Base-by-base conservation (phyloP, 495 filamentous ascomycete genomes). In the Penicillium odoratum region DNA sequence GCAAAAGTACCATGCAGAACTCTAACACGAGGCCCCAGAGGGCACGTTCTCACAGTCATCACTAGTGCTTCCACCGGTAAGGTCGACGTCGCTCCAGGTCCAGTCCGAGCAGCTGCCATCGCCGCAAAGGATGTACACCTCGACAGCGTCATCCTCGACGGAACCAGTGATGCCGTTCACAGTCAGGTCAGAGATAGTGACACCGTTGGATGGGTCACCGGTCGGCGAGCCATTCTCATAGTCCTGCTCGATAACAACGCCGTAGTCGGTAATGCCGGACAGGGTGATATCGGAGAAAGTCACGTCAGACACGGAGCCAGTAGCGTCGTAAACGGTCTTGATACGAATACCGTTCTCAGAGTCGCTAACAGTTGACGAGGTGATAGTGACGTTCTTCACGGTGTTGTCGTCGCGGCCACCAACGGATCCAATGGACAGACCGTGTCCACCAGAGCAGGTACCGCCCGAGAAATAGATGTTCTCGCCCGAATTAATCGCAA, bases 201-300 rank as follows among this genome's bases (percentile, higher is more conserved):
- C 80, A 34, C 85, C 83, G 43, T 62, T 74, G 0, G 83, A 84
- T 5, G 84, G 78, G 11, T 58, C 78, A 16, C 82, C 83, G 21
- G 78, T 78, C 6, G 76, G 78, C 55, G 66, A 69, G 15, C 83
- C 83, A 48, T 82, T 81, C 65, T 80, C 70, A 52, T 87, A 88
- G 64, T 86, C 82, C 66, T 88, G 85, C 69, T 87, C 73, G 50
- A 88, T 81, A 40, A 85, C 69, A 53, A 88, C 81, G 40, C 84
- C 85, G 65, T 86, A 85, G 4, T 50, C 44, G n/a, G 64, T 59
- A 34, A 69, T 69, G 15, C 18, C 36, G 4, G 38, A 11, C 10
- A 72, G 51, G 11, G 58, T 69, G 46, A 71, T 67, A 15, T 53
- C 53, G n/a, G 59, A 61, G 40, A 65, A 69, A 21, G 61, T 67